Evolutionary conservation across 1,139 yeast genomes (phyloP).

Genomic region (Pichia sp.): DNA sequence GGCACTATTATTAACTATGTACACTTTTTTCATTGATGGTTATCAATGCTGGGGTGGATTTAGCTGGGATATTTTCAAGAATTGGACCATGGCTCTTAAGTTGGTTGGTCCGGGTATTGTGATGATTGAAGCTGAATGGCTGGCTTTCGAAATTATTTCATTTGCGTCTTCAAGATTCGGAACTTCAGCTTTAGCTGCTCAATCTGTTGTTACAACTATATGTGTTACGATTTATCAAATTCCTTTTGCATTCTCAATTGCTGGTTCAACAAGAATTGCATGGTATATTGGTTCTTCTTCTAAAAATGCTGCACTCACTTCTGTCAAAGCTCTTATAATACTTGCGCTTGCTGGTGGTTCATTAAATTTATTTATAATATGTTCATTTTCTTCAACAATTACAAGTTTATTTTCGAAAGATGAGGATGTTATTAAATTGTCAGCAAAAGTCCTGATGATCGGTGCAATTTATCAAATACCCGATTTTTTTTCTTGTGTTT

Average conservation of each 20-base stretch:
- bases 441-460: constrained; percentile 45
- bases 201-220: constrained; percentile 63
- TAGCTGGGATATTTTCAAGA: constrained; percentile 35
- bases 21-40: constrained; percentile 45
- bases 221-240: constrained; percentile 65
- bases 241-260: constrained; percentile 69
- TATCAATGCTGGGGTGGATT: constrained; percentile 52
- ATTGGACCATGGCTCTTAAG: constrained; percentile 48
- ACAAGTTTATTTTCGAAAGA: constrained; percentile 49
- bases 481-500: constrained; percentile 48
- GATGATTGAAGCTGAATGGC: constrained; percentile 65
- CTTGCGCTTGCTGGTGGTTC: constrained; percentile 41
- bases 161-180: constrained; percentile 59
- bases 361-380: constrained; percentile 29
- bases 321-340: constrained; percentile 36
- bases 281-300: constrained; percentile 73
- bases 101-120: constrained; percentile 56
- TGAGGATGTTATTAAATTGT: constrained; percentile 41
- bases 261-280: constrained; percentile 70
- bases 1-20: constrained; percentile 43
- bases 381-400: constrained; percentile 35
- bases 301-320: constrained; percentile 40
- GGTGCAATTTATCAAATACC: constrained; percentile 55
- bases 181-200: constrained; percentile 63
- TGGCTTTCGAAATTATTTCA: constrained; percentile 61